phyloP scores from a whole-genome alignment of 176 grass and related monocot genomes.

The Hyparrhenia diplandra region DNA sequence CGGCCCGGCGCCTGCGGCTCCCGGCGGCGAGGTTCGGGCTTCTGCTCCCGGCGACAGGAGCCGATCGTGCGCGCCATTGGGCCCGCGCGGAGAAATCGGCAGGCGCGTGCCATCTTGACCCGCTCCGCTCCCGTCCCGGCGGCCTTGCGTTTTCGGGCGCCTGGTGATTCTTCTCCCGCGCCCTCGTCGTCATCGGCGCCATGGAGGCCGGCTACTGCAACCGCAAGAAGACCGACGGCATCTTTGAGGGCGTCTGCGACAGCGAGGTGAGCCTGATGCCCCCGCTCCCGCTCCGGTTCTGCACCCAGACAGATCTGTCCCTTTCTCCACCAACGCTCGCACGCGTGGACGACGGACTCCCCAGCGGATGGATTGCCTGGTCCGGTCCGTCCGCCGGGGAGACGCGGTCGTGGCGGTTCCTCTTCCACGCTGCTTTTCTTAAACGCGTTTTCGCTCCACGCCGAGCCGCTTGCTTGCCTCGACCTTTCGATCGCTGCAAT shows the following conservation, averaged over 20 bases:
- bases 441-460: not conserved
- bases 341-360: not conserved
- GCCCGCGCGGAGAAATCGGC: not conserved
- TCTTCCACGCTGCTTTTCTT: not conserved
- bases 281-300: not conserved
- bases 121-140: not conserved
- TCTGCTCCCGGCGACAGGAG: not conserved
- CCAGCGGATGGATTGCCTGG: not conserved
- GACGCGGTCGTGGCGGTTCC: not conserved
- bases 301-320: not conserved
- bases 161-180: not conserved
- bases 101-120: not conserved
- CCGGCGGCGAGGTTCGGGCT: not conserved
- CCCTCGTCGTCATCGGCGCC: not conserved
- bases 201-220: slow-evolving; percentile 71
- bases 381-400: not conserved
- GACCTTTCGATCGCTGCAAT: not conserved
- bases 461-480: not conserved
- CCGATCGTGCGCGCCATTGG: slow-evolving; percentile 23
- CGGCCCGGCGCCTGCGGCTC: not conserved
- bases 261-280: slow-evolving; percentile 65
- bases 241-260: slow-evolving; percentile 75
- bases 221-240: slow-evolving; percentile 83
- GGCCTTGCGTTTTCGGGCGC: too few species aligned
- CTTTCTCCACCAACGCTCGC: not conserved